A percentile compares a stretch with the other conserved stretches of the same genome.
Conservation (phyloP, 2,329 filamentous ascomycete species). For the Arthrinium puccinioides region DNA sequence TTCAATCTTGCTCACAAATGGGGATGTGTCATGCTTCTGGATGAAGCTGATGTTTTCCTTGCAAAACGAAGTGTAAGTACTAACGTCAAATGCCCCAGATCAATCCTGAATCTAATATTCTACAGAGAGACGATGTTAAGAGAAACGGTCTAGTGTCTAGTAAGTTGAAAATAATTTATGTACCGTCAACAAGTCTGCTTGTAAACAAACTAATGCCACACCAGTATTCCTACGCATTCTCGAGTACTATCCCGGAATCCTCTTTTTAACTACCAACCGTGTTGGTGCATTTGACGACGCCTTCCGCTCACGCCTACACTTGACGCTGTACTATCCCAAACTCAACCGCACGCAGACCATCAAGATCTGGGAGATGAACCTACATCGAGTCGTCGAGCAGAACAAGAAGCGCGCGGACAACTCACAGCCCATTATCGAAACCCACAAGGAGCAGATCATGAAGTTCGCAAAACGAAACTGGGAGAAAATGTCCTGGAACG, state of each 20-base stretch:
- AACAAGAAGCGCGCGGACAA: slow-evolving; percentile 5
- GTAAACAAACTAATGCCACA: no score
- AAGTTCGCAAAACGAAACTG: background rate
- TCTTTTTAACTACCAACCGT: slow-evolving; percentile 29
- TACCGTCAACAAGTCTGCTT: no score
- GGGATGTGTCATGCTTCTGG: slow-evolving; percentile 1
- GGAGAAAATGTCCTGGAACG: slow-evolving; percentile 2
- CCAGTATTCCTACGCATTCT: background rate
- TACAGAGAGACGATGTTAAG: background rate
- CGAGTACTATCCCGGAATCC: slow-evolving; percentile 27
- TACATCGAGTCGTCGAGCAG: slow-evolving; percentile 7
- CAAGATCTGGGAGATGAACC: background rate
- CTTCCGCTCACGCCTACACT: slow-evolving; percentile 18
- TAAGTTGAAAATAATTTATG: no score
- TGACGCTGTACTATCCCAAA: slow-evolving; percentile 21
- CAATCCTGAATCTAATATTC: background rate
- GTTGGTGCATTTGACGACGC: slow-evolving; percentile 18
- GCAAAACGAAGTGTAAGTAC: background rate
- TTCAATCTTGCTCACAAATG: slow-evolving; percentile 1
- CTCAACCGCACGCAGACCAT: slow-evolving; percentile 4
- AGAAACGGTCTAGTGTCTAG: background rate
- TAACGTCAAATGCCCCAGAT: no score
- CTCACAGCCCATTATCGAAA: background rate
- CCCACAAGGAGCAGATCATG: background rate
- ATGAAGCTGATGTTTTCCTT: slow-evolving; percentile 1